Conservation (phyloP, 768 basidiomycete genomes). For the Boletus sensibilis region DNA sequence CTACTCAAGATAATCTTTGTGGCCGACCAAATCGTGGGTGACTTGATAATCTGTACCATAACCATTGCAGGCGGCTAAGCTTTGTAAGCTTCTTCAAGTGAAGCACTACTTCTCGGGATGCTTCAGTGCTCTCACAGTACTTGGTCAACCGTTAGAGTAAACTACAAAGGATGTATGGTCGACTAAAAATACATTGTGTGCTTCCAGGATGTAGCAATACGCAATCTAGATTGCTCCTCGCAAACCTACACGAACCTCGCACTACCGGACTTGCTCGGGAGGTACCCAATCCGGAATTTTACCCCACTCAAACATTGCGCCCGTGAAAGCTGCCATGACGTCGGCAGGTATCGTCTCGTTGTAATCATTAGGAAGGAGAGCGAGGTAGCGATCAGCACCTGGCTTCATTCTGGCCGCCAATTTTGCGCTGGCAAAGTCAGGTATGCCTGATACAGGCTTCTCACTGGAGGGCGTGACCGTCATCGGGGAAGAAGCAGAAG, state of each 20-base stretch:
- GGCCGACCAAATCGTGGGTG: slow-evolving; percentile 2
- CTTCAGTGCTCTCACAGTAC: no score
- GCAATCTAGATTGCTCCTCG: background rate
- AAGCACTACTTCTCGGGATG: slow-evolving; percentile 12
- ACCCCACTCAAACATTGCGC: slow-evolving; percentile 63
- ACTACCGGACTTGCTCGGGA: slow-evolving; percentile 56
- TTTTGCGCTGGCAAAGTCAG: slow-evolving; percentile 38
- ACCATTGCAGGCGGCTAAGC: background rate
- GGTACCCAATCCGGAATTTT: slow-evolving; percentile 75
- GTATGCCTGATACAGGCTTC: slow-evolving; percentile 24
- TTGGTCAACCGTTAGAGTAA: background rate
- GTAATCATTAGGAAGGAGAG: slow-evolving; percentile 59
- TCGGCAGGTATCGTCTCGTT: slow-evolving; percentile 48
- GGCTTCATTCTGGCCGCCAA: slow-evolving; percentile 38
- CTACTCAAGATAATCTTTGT: background rate
- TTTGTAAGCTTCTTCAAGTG: background rate
- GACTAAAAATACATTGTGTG: slow-evolving; percentile 5
- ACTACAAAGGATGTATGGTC: background rate
- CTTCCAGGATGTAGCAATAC: background rate
- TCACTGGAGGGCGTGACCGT: slow-evolving; percentile 20
- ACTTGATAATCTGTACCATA: slow-evolving; percentile 14
- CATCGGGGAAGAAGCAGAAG: slow-evolving; percentile 31
- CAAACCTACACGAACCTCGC: background rate
- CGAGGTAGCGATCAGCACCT: slow-evolving; percentile 54
- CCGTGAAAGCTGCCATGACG: slow-evolving; percentile 53